These are phyloP conservation scores for Aspergillus taichungensis DNA, from an alignment of 495 filamentous ascomycete species.

Conservation along the genomic window DNA sequence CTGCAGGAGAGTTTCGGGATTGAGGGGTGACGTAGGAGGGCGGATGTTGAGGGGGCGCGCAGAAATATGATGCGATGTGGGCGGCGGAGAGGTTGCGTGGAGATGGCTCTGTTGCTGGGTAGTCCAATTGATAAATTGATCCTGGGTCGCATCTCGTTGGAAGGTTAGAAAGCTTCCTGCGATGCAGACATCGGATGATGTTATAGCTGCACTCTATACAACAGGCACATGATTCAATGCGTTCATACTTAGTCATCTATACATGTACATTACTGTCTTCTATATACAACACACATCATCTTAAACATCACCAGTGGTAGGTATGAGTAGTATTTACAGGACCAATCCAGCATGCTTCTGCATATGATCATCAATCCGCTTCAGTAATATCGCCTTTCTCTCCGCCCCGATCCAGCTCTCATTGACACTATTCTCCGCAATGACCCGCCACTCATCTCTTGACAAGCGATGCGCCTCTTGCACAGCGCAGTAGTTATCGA, in stretches of 20 bases:
- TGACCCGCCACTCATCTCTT: constrained; percentile 53
- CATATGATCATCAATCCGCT: constrained; percentile 30
- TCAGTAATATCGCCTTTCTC: constrained; percentile 32
- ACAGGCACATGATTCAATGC: too few relatives aligned
- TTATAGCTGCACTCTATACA: too few relatives aligned
- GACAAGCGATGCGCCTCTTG: constrained; percentile 60
- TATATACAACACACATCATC: too few relatives aligned
- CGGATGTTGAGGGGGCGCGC: background rate
- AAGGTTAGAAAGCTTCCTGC: too few relatives aligned
- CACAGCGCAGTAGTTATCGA: constrained; percentile 68
- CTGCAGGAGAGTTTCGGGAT: background rate
- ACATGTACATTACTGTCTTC: too few relatives aligned
- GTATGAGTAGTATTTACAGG: background rate
- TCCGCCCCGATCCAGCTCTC: constrained; percentile 49
- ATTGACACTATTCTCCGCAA: constrained; percentile 52
- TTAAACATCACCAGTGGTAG: too few relatives aligned
- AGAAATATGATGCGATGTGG: background rate
- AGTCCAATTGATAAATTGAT: background rate
- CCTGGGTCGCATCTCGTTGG: constrained; percentile 10
- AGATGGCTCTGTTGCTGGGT: background rate
- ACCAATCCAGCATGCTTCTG: constrained; percentile 10
- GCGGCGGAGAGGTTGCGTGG: background rate
- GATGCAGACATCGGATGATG: too few relatives aligned
- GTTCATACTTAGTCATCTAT: too few relatives aligned
- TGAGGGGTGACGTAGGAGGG: background rate